A percentile compares a stretch with the other conserved stretches of the same genome.
Evolutionary conservation across 306 rosid species (phyloP).

Genomic region (Adenanthera pavonina): DNA sequence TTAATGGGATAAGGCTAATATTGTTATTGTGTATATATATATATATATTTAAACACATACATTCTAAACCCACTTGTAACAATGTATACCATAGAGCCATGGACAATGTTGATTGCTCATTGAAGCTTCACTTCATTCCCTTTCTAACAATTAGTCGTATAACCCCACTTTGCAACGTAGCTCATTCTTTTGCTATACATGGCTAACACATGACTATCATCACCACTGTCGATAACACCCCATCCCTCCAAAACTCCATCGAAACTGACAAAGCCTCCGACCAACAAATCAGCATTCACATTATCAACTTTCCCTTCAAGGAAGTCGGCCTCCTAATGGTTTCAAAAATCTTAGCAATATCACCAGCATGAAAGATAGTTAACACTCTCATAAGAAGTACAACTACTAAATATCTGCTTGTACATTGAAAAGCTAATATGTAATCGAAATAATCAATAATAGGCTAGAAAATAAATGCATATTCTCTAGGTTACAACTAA

Average conservation of each 20-base stretch:
- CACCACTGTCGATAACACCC: slow-evolving; percentile 4
- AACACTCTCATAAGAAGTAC: too few relatives aligned
- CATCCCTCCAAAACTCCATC: slow-evolving; percentile 1
- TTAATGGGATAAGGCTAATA: too few relatives aligned
- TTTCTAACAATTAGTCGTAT: slow-evolving; percentile 34
- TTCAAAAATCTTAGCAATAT: neutral
- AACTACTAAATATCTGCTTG: too few relatives aligned
- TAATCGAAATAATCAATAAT: too few relatives aligned
- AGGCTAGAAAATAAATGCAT: too few relatives aligned
- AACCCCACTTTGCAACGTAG: slow-evolving; percentile 35
- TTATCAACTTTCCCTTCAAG: neutral
- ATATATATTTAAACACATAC: too few relatives aligned
- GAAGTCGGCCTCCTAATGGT: slow-evolving; percentile 11
- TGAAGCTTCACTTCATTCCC: slow-evolving; percentile 33
- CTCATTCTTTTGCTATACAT: slow-evolving; percentile 15
- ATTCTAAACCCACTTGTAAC: too few relatives aligned
- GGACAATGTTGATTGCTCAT: neutral
- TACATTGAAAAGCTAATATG: too few relatives aligned
- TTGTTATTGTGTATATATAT: too few relatives aligned
- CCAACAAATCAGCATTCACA: slow-evolving; percentile 5
- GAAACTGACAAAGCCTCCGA: neutral
- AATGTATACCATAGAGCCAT: too few relatives aligned
- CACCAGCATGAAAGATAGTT: neutral
- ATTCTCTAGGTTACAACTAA: too few relatives aligned
- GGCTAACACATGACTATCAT: slow-evolving; percentile 29